Percentiles rank a stretch among this genome's conserved stretches.
phyloP scores from a whole-genome alignment of 2,329 filamentous ascomycete genomes.

The Scedosporium boydii region DNA sequence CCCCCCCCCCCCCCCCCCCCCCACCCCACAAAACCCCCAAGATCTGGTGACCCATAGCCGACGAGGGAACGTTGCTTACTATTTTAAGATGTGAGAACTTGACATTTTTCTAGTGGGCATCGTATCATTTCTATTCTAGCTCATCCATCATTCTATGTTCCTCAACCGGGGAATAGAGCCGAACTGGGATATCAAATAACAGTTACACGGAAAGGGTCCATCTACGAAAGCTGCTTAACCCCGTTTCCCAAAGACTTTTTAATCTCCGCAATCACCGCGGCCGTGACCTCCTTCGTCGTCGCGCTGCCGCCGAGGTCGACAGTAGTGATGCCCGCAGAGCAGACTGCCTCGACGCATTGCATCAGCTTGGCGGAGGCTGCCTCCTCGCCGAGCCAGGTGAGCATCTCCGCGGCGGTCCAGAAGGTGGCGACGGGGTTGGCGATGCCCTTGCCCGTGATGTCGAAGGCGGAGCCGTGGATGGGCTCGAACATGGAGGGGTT shows the following conservation, averaged over 20 bases:
- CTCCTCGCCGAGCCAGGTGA: conserved; percentile 46
- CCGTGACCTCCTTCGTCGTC: conserved; percentile 24
- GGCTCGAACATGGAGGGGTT: conserved; percentile 52
- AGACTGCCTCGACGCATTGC: conserved; percentile 42
- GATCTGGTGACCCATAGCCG: too few species aligned
- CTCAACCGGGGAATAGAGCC: too few species aligned
- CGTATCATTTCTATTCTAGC: too few species aligned
- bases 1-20: too few species aligned
- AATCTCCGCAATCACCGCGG: conserved; percentile 19
- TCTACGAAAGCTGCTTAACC: too few species aligned
- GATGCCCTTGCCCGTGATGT: conserved; percentile 46
- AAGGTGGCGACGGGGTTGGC: conserved; percentile 50
- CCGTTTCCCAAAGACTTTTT: conserved; percentile 12
- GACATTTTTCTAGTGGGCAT: too few species aligned
- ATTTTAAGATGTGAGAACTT: too few species aligned
- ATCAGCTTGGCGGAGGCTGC: conserved; percentile 39
- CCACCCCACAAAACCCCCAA: too few species aligned
- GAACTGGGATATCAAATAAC: too few species aligned
- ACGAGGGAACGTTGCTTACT: too few species aligned
- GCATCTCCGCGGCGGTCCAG: conserved; percentile 50
- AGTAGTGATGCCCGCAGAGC: conserved; percentile 40
- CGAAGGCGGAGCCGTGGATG: conserved; percentile 49
- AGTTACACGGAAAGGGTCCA: too few species aligned
- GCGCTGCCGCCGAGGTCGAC: conserved; percentile 42
- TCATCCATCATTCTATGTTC: too few species aligned